Base-by-base conservation (phyloP, 2,329 filamentous ascomycete species). In the Microdochium trichocladiopsis region DNA sequence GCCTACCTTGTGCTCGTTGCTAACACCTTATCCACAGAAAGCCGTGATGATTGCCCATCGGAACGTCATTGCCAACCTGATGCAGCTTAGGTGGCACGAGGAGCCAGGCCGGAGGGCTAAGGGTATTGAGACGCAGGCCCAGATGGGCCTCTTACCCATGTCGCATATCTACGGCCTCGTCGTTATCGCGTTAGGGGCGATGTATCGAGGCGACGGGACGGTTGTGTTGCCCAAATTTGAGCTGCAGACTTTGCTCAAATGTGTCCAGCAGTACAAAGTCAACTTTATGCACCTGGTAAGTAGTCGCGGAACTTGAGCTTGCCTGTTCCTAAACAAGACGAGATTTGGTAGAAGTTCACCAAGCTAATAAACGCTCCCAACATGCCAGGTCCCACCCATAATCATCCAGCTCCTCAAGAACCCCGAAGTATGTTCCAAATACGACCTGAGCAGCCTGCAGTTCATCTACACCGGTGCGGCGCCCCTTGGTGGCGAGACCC, bases 141-240 rank as follows among this genome's bases (percentile, higher is more conserved):
- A 68, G 2, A 72, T 90, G 0, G 87, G 86, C 2, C 72, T 91
- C 10, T 72, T 92, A 3, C 88, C 88, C 0, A 79, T 89, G 60
- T 90, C 86, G 55, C 89, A 94, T 63, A 92, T 91, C 55, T 93
- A 91, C 62, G 82, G 80, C 1, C 70, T 94, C 11, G 80, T 93
- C 3, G 82, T 90, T 5, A 82, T 88, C 51, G 82, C 79, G 28
- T 86, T 90, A 61, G 67, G 75, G 0, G 78, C 77, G 10, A 71
- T 80, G 1, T 94, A 84, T 60, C 78, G 86, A 10, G 89, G 90
- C 6, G 88, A 94, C 57, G 79, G 81, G 51, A 76, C 86, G 1
- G 75, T 93, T 37, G 76, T 92, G 4, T 70, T 94, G 37, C 83
- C 78, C 18, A 88, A 85, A 57, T 94, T 92, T 61, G 87, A 92